Base-by-base conservation (phyloP, 2,329 filamentous ascomycete species). In the Monilinia aucupariae region DNA sequence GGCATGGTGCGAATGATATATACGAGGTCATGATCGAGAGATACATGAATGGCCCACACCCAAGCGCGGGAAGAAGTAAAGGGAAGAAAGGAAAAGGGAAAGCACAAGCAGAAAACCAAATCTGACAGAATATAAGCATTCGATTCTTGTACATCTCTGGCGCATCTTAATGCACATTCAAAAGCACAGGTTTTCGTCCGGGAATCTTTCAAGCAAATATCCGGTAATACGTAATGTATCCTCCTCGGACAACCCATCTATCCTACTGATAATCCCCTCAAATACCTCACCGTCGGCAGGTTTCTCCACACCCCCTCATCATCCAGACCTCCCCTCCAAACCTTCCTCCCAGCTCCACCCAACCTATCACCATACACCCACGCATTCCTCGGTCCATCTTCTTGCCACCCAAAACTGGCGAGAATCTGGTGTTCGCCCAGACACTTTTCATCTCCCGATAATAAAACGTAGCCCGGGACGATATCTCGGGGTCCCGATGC, bases 341-440 rank as follows among this genome's bases (percentile, higher is more conserved):
- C 20, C 7, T 22, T 27, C 4, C 20, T 47, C 17, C 52, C 51
- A 22, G 8, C 6, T 27, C 39, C 22, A 13, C 41, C 53, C 2
- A 27, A 20, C 10, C 20, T 13, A 50, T 62, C 60, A 15, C 60
- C 60, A 50, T 39, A 56, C 10, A 62, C 17, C 60, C 60, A 56
- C 20, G 51, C 60, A 22, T 54, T 41, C 17, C 37, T 50, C 7
- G 56, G 25, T 2, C 60, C 51, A 25, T 52, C 60, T 5, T 49
- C 32, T 37, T 56, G 60, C 60, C 51, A 43, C 8, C 60, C 60
- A 49, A 56, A 62, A 62, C 60, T 55, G 20, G 51, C 56, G 6
- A 48, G 30, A n/a, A 62, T 32, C 51, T 62, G 60, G n/a, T 62
- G 60, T n/a, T 62, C 53, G 4, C 60, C 27, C 32, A 56, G n/a